phyloP scores from a whole-genome alignment of 495 filamentous ascomycete genomes.

The Hypoxylon subgilvum region DNA sequence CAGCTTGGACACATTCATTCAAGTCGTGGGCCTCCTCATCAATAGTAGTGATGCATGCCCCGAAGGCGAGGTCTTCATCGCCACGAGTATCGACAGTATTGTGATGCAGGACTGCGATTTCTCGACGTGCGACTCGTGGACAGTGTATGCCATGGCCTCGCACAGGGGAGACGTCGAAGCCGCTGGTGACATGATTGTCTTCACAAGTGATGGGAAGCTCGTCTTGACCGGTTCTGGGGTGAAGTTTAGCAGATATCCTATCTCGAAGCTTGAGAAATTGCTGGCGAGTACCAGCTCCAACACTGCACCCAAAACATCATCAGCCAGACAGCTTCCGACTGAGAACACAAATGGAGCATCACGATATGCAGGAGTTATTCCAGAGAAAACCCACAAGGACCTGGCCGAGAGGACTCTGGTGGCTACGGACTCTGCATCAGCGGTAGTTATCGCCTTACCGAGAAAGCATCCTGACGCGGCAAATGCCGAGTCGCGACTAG shows the following conservation, averaged over 20 bases:
- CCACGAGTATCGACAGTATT: slow-evolving; percentile 19
- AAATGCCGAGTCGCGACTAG: background rate
- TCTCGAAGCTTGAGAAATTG: slow-evolving; percentile 7
- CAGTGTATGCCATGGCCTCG: slow-evolving; percentile 38
- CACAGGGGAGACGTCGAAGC: slow-evolving; percentile 21
- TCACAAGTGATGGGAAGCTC: slow-evolving; percentile 29
- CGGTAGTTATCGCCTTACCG: background rate
- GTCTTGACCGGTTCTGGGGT: slow-evolving; percentile 27
- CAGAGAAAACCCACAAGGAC: background rate
- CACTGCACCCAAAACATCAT: background rate
- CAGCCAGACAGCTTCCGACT: background rate
- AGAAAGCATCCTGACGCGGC: background rate
- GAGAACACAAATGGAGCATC: background rate
- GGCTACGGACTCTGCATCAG: background rate
- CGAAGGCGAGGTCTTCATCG: slow-evolving; percentile 40
- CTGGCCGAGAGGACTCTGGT: slow-evolving; percentile 1
- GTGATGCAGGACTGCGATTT: slow-evolving; percentile 35
- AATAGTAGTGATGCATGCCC: slow-evolving; percentile 38
- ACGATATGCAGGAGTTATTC: background rate
- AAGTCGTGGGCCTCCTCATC: slow-evolving; percentile 45
- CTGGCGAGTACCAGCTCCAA: background rate
- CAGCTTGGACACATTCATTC: slow-evolving; percentile 44
- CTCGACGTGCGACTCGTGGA: slow-evolving; percentile 24
- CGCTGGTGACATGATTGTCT: slow-evolving; percentile 43
- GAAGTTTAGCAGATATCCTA: slow-evolving; percentile 26